A percentile compares a stretch with the other conserved stretches of the same genome.
Evolutionary conservation across 805 yeast species (phyloP).

Genomic region (Pichia manshurica): DNA sequence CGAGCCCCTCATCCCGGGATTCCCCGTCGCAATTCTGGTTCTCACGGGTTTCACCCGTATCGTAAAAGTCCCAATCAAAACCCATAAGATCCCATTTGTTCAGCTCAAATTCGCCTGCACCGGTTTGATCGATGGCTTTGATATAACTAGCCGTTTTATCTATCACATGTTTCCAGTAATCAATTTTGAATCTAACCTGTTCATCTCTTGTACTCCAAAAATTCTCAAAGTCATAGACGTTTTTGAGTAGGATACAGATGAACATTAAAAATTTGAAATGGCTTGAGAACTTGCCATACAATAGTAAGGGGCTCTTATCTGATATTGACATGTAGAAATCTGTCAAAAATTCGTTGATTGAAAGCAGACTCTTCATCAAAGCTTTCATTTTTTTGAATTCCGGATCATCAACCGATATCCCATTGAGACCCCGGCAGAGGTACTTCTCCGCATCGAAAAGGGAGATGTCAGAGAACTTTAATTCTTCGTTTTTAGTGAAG

Average conservation of each 20-base stretch:
- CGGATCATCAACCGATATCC: neutral
- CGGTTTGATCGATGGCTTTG: neutral
- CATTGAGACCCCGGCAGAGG: neutral
- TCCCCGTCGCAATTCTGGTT: too few relatives aligned
- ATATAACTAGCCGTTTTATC: conserved; percentile 5
- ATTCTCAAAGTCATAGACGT: conserved; percentile 5
- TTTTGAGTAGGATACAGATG: conserved; percentile 18
- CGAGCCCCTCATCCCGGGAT: too few relatives aligned
- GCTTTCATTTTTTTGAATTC: neutral
- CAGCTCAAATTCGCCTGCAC: too few relatives aligned
- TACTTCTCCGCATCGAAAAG: conserved; percentile 5
- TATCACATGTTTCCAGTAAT: conserved; percentile 9
- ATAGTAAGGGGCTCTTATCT: conserved; percentile 2
- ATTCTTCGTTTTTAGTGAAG: neutral
- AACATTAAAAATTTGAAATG: conserved; percentile 17
- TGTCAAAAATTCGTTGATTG: conserved; percentile 13
- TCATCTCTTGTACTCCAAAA: neutral
- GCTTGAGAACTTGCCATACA: conserved; percentile 18
- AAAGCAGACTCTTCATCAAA: conserved; percentile 12
- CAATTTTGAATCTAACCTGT: neutral
- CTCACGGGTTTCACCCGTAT: too few relatives aligned
- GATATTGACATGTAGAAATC: conserved; percentile 14
- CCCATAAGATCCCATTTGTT: conserved; percentile 1
- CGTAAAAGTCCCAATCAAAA: conserved; percentile 1
- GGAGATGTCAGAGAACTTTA: neutral